These are phyloP conservation scores for Baorangia bicolor DNA, from an alignment of 768 basidiomycete genomes.

Conservation along the genomic window DNA sequence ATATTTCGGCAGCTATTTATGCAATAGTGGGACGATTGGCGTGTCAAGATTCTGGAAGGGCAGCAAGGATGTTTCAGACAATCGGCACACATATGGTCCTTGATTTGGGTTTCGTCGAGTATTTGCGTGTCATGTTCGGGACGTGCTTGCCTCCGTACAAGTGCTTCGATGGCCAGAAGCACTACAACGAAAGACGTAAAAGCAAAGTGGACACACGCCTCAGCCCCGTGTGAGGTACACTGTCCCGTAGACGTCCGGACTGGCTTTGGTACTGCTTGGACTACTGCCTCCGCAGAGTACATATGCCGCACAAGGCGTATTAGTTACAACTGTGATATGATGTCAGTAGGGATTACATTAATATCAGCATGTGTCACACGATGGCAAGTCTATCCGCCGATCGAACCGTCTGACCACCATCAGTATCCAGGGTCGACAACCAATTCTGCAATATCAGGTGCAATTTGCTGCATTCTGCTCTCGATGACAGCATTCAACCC, in stretches of 20 bases:
- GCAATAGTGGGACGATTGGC: not conserved
- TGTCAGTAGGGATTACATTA: constrained; percentile 31
- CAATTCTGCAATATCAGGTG: constrained; percentile 8
- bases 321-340: constrained; percentile 28
- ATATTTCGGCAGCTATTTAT: constrained; percentile 5
- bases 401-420: constrained; percentile 8
- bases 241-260: constrained; percentile 2
- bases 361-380: constrained; percentile 20
- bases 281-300: constrained; percentile 20
- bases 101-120: constrained; percentile 18
- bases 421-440: constrained; percentile 13
- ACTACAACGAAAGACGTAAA: constrained; percentile 5
- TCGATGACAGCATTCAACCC: constrained; percentile 39
- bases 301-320: constrained; percentile 12
- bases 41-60: constrained; percentile 2
- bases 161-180: constrained; percentile 10
- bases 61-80: constrained; percentile 5
- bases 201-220: constrained; percentile 8
- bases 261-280: constrained; percentile 21
- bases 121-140: constrained; percentile 23
- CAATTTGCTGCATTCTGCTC: constrained; percentile 33
- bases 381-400: constrained; percentile 1
- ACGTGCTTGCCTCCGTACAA: constrained; percentile 3
- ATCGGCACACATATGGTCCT: constrained; percentile 12
- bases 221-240: constrained; percentile 4